Evolutionary conservation across 768 basidiomycete species (phyloP).

Genomic region (Lentinus brumalis): DNA sequence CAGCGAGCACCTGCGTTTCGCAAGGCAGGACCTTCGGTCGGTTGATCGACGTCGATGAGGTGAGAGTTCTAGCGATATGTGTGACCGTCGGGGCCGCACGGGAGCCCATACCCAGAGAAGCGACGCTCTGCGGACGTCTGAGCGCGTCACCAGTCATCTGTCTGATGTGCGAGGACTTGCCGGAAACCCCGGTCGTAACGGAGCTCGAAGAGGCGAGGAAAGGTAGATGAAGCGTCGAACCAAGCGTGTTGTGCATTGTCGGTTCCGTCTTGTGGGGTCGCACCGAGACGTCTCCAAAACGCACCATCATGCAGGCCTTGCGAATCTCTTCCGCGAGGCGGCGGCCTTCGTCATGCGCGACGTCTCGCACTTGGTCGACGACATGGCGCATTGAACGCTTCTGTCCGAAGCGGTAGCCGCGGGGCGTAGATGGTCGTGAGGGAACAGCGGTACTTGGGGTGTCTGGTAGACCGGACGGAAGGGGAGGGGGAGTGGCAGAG

Average conservation of each 20-base stretch:
- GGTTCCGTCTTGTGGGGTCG: slow-evolving; percentile 28
- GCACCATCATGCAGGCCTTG: slow-evolving; percentile 54
- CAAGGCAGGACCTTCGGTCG: slow-evolving; percentile 47
- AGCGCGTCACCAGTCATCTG: slow-evolving; percentile 36
- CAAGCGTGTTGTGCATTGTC: slow-evolving; percentile 26
- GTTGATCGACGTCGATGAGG: slow-evolving; percentile 27
- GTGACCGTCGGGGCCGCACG: slow-evolving; percentile 41
- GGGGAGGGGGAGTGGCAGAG: slow-evolving; percentile 6
- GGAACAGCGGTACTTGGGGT: slow-evolving; percentile 7
- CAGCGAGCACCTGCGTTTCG: slow-evolving; percentile 60
- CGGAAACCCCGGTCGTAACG: slow-evolving; percentile 14
- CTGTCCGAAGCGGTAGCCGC: slow-evolving; percentile 25
- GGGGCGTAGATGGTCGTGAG: slow-evolving; percentile 28
- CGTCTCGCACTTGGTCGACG: slow-evolving; percentile 62
- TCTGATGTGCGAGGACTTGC: slow-evolving; percentile 18
- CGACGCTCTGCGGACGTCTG: slow-evolving; percentile 47
- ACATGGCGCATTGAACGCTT: slow-evolving; percentile 44
- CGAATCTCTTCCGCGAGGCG: slow-evolving; percentile 59
- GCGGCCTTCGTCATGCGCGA: slow-evolving; percentile 47
- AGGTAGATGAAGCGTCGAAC: slow-evolving; percentile 38
- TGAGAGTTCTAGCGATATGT: slow-evolving; percentile 45
- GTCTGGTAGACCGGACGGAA: slow-evolving; percentile 7
- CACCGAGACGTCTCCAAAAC: slow-evolving; percentile 44
- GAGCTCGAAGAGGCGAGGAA: slow-evolving; percentile 28
- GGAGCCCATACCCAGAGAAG: slow-evolving; percentile 32